Conservation (phyloP, 2,329 filamentous ascomycete species). For the Colletotrichum acutatum region DNA sequence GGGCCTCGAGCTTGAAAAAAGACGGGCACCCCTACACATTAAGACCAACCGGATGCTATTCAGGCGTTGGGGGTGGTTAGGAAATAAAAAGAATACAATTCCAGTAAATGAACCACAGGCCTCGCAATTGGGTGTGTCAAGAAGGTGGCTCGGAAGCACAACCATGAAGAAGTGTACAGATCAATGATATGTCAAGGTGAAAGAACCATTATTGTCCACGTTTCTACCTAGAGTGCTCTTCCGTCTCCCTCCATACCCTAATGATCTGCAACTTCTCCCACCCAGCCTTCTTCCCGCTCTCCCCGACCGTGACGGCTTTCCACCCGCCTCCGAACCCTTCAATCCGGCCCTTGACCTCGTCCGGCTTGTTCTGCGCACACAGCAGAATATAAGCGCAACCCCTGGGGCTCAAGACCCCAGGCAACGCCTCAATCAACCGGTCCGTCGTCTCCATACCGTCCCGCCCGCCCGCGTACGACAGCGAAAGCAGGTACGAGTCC, state of each 20-base stretch:
- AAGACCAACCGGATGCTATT: slow-evolving; percentile 32
- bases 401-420: slow-evolving; percentile 67
- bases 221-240: not conserved
- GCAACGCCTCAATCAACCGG: slow-evolving; percentile 77
- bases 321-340: slow-evolving; percentile 65
- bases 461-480: slow-evolving; percentile 88
- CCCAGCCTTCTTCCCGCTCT: slow-evolving; percentile 87
- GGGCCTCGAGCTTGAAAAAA: slow-evolving; percentile 14
- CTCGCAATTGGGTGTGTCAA: not conserved
- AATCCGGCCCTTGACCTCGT: slow-evolving; percentile 71
- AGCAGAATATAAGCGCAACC: slow-evolving; percentile 92
- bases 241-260: slow-evolving; percentile 77
- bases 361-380: slow-evolving; percentile 90
- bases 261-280: slow-evolving; percentile 96
- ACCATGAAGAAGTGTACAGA: not conserved
- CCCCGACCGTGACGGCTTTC: slow-evolving; percentile 81
- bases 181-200: not conserved
- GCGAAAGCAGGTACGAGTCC: slow-evolving; percentile 83
- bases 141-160: not conserved
- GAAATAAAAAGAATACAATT: slow-evolving; percentile 31
- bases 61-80: slow-evolving; percentile 29
- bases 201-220: not conserved
- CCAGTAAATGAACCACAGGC: not conserved
- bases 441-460: slow-evolving; percentile 97
- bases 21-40: slow-evolving; percentile 14